These are phyloP conservation scores for Ramichloridium luteum DNA, from an alignment of 2,329 filamentous ascomycete species.

Conservation along the genomic window DNA sequence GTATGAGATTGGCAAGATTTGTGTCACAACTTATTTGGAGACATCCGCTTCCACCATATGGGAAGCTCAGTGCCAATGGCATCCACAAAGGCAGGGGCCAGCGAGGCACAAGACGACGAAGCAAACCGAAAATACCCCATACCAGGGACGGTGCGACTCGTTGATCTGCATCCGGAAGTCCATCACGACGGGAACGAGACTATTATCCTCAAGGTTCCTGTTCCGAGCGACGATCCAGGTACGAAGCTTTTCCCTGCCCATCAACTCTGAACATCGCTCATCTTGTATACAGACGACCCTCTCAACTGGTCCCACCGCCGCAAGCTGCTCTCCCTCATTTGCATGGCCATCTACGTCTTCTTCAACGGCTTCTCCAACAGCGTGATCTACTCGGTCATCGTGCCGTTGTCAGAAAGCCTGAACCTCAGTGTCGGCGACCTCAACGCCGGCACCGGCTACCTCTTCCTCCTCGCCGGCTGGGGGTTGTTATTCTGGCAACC, in stretches of 20 bases:
- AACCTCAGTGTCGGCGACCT: conserved; percentile 34
- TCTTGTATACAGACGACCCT: conserved; percentile 7
- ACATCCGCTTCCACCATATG: no score
- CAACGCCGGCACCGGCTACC: conserved; percentile 36
- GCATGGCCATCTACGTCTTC: conserved; percentile 35
- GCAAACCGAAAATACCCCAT: no score
- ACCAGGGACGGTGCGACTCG: conserved; percentile 33
- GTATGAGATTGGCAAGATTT: no score
- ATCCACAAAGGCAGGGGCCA: no score
- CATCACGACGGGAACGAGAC: no score
- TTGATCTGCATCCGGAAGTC: no score
- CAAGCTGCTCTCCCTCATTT: conserved; percentile 32
- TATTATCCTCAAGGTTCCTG: no score
- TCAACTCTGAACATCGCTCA: no score
- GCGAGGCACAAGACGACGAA: no score
- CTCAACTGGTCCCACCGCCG: conserved; percentile 25
- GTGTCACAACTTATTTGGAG: no score
- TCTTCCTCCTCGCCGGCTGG: conserved; percentile 22
- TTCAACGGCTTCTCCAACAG: conserved; percentile 39
- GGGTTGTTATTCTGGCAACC: conserved; percentile 42
- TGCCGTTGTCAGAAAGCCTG: conserved; percentile 36
- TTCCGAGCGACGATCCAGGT: conserved; percentile 30
- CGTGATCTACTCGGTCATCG: conserved; percentile 39
- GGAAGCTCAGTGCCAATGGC: no score
- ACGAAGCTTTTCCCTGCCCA: not conserved